Evolutionary conservation across 495 filamentous ascomycete genomes (phyloP), one percentile per base, ranked within the genome.

Genomic region (Massariosphaeria phaeospora): DNA sequence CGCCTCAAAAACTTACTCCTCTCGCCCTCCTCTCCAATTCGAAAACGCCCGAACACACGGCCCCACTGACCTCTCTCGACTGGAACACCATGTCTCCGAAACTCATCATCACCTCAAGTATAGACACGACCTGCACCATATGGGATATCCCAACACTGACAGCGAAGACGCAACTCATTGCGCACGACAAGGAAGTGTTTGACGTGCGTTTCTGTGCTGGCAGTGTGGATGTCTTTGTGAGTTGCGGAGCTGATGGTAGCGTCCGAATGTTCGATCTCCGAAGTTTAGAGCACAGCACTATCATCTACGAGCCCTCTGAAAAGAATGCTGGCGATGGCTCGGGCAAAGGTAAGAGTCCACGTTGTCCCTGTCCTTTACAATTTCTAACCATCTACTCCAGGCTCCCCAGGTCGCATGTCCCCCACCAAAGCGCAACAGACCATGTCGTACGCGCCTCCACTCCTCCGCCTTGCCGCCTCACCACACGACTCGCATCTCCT

Each of bases 41-140:
- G 12, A 99, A 99, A 67, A 96, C 91, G 2, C 93, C 93, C 9
- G 94, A 97, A 63, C 95, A 97, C 66, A 97, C 93, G 8, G 93
- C 93, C 3, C 93, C 93, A 8, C 81, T 99, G 35, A 99, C 93
- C 2, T 94, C 89, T 8, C 75, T 99, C 23, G 93, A 99, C 71
- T 99, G 93, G 93, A 99, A 99, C 57, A 93, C 86, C 4, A 83
- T 97, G 36, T 93, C 88, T 4, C 93, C 93, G 3, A 95, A 90
- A 66, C 72, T 97, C 33, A 99, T 99, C 63, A 99, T 99, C 56
- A 99, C 93, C 0, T 95, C 88, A 2, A 96, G 91, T 67, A 99
- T 99, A 57, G 93, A 99, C 67, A 99, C 93, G 0, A 99, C 93
- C 1, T 99, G 93, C 72, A 99, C 93, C n/a, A 97, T 99, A 51